A percentile compares a stretch with the other conserved stretches of the same genome.
Evolutionary conservation across 192 early-diverging fungal genomes (phyloP).

Genomic region (Jimgerdemannia flammicorona): DNA sequence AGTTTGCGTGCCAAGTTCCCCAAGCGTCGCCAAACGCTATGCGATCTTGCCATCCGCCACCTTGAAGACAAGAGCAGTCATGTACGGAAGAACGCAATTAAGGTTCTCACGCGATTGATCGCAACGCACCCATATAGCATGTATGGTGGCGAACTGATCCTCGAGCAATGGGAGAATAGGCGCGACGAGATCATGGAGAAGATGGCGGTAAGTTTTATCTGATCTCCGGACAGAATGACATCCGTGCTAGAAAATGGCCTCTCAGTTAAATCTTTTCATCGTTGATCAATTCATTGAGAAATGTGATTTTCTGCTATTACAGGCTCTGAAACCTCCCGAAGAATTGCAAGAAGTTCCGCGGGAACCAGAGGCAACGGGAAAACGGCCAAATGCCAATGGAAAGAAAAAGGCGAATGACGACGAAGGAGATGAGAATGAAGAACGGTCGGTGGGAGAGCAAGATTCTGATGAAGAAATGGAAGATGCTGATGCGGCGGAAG

Average conservation of each 20-base stretch:
- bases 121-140: slow-evolving; percentile 86
- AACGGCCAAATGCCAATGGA: slow-evolving; percentile 10
- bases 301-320: neutral
- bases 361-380: slow-evolving; percentile 15
- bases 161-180: slow-evolving; percentile 65
- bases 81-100: slow-evolving; percentile 90
- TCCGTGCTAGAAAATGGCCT: too few relatives aligned
- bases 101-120: slow-evolving; percentile 75
- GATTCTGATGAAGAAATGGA: slow-evolving; percentile 25
- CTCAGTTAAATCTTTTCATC: too few relatives aligned
- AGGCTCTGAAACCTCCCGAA: slow-evolving; percentile 30
- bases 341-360: slow-evolving; percentile 17
- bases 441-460: neutral
- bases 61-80: slow-evolving; percentile 88
- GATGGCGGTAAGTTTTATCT: slow-evolving; percentile 48
- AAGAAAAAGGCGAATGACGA: neutral
- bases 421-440: neutral
- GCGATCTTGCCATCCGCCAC: slow-evolving; percentile 67
- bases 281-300: slow-evolving; percentile 4
- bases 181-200: slow-evolving; percentile 63
- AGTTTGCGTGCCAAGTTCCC: slow-evolving; percentile 63
- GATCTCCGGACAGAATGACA: too few relatives aligned
- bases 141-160: slow-evolving; percentile 77
- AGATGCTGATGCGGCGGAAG: slow-evolving; percentile 21
- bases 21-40: slow-evolving; percentile 66